Percentiles rank a stretch among this genome's conserved stretches.
phyloP scores from a whole-genome alignment of 345 rosid species.

The Crucihimalaya himalaica region DNA sequence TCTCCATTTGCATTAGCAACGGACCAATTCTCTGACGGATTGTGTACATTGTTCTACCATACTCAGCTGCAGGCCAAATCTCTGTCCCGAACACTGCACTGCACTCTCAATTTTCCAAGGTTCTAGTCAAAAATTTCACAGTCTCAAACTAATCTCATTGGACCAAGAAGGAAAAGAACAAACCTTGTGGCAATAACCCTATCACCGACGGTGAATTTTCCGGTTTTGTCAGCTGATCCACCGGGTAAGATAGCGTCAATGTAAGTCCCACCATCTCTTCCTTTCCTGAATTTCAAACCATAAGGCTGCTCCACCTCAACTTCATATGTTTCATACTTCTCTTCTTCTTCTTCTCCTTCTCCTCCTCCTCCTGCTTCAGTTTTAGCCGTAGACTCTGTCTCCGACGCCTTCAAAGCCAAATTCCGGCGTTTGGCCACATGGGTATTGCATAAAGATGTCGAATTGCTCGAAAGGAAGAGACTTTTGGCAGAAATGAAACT shows the following conservation, averaged over 20 bases:
- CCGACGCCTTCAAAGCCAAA: constrained; percentile 60
- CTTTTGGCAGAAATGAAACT: constrained; percentile 35
- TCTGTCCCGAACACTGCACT: constrained; percentile 99
- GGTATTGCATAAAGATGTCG: constrained; percentile 41
- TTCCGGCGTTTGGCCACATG: constrained; percentile 45
- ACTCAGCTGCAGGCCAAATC: constrained; percentile 98
- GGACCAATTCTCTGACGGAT: constrained; percentile 94
- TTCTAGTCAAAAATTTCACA: background rate
- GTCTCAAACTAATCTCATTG: background rate
- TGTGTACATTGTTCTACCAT: constrained; percentile 98
- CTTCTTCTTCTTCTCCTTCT: constrained; percentile 45
- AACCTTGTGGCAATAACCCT: constrained; percentile 96
- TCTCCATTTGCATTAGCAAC: constrained; percentile 85
- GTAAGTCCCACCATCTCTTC: constrained; percentile 90
- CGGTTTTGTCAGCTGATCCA: constrained; percentile 80
- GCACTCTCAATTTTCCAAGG: constrained; percentile 48
- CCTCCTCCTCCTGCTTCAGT: constrained; percentile 42
- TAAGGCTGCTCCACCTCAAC: constrained; percentile 82
- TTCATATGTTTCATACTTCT: constrained; percentile 74
- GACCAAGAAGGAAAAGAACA: background rate
- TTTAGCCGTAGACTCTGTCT: constrained; percentile 51
- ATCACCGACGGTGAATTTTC: constrained; percentile 79
- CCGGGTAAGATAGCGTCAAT: constrained; percentile 88
- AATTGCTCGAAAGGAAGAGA: constrained; percentile 37
- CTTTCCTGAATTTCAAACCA: constrained; percentile 81